phyloP scores from a whole-genome alignment of 352 stramenopile genomes.

The Thraustochytrium striatum region DNA sequence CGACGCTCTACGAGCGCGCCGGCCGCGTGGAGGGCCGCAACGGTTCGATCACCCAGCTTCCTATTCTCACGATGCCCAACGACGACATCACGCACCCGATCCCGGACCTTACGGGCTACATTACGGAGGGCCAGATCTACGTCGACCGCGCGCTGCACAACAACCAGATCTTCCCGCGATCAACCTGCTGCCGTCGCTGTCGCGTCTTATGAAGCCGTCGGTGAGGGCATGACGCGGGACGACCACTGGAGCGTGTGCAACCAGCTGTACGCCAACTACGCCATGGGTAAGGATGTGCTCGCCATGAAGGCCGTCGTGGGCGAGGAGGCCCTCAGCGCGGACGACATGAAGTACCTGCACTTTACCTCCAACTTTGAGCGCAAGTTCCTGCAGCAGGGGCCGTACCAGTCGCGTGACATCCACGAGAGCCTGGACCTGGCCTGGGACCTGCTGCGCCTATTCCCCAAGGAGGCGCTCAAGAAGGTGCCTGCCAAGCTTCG shows the following conservation, averaged over 20 bases:
- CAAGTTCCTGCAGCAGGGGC: conserved; percentile 95
- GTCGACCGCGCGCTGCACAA: conserved; percentile 96
- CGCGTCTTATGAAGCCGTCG: conserved; percentile 99
- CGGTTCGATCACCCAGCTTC: conserved; percentile 97
- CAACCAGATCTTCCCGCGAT: too few species aligned
- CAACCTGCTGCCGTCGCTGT: too few species aligned
- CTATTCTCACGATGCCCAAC: conserved; percentile 99
- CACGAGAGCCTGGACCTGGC: conserved; percentile 97
- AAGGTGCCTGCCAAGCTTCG: conserved; percentile 99
- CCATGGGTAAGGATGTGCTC: conserved; percentile 95
- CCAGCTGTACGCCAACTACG: conserved; percentile 88
- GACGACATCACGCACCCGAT: conserved; percentile 99
- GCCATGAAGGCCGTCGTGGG: conserved; percentile 99
- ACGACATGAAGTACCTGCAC: conserved; percentile 98
- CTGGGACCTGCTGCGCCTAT: conserved; percentile 96
- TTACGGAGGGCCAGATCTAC: conserved; percentile 99
- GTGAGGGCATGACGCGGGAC: conserved; percentile 96
- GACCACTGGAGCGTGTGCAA: conserved; percentile 98
- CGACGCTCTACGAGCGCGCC: conserved; percentile 97
- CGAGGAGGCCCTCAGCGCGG: conserved; percentile 96
- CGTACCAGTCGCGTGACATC: conserved; percentile 95
- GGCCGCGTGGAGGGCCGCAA: conserved; percentile 95
- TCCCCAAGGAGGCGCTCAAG: conserved; percentile 98
- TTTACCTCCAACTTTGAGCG: conserved; percentile 98
- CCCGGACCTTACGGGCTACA: conserved; percentile 98